These are phyloP conservation scores for Alternaria sp. DNA, from an alignment of 2,329 filamentous ascomycete genomes.

Conservation along the genomic window DNA sequence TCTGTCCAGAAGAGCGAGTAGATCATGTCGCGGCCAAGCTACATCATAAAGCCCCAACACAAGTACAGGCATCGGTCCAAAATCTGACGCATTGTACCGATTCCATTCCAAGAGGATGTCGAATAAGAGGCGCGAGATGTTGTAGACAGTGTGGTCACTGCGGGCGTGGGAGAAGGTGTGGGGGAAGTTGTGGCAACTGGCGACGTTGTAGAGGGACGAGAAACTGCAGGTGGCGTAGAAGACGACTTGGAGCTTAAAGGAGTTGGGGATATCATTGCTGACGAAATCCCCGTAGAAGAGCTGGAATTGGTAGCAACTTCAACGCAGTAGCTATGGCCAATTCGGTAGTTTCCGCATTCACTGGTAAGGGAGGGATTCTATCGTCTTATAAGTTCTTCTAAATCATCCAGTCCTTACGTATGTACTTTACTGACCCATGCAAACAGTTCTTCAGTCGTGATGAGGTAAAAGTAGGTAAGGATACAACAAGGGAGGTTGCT, in stretches of 20 bases:
- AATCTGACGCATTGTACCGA: neutral
- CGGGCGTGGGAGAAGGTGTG: neutral
- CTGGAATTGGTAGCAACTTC: neutral
- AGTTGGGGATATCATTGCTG: neutral
- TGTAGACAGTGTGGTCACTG: neutral
- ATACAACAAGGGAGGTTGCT: neutral
- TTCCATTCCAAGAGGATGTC: neutral
- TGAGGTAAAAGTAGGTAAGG: neutral
- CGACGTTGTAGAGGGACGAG: neutral
- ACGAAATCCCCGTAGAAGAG: accelerated
- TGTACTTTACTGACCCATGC: neutral
- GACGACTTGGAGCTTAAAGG: neutral
- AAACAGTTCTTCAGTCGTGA: neutral
- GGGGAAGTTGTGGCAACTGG: neutral
- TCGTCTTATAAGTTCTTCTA: neutral
- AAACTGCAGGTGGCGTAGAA: neutral
- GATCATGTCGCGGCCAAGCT: no score
- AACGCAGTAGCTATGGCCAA: neutral
- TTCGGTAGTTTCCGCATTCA: neutral
- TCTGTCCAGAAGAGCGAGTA: no score
- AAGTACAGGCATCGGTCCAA: no score
- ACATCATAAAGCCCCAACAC: no score
- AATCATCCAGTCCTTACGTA: no score
- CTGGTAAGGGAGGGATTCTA: neutral
- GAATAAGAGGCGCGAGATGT: neutral